Evolutionary conservation across 1,284 basidiomycete genomes (phyloP).

Genomic region (Paramarasmius palmivorus): DNA sequence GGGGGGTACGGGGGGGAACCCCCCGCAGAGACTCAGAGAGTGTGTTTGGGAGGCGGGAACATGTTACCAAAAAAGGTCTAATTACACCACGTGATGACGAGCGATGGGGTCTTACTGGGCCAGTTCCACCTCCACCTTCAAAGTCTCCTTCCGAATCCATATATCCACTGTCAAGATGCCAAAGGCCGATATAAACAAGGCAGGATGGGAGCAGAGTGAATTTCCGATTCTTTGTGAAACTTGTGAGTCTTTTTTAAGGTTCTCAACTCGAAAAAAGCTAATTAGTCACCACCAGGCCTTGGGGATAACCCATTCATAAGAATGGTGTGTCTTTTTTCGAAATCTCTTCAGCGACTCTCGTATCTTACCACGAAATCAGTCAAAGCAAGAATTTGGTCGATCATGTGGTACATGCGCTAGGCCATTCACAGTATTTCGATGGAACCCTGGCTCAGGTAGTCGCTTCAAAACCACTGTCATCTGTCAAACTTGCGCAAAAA

Average conservation of each 20-base stretch:
- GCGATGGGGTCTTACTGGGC: no score
- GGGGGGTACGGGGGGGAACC: no score
- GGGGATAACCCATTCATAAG: conserved; percentile 88
- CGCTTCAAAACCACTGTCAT: conserved; percentile 98
- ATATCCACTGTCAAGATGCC: conserved; percentile 42
- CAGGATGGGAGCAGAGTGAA: conserved; percentile 89
- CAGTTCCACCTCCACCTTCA: not conserved
- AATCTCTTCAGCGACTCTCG: conserved; percentile 2
- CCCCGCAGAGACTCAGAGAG: no score
- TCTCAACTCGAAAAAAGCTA: conserved; percentile 5
- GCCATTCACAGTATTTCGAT: conserved; percentile 96
- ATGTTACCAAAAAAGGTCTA: no score
- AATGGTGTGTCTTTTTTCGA: conserved; percentile 59
- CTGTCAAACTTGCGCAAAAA: conserved; percentile 98
- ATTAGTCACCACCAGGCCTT: conserved; percentile 54
- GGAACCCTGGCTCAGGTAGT: conserved; percentile 94
- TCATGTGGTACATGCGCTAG: conserved; percentile 96
- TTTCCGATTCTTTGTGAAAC: conserved; percentile 92
- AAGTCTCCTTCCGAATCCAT: not conserved
- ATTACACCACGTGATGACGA: no score
- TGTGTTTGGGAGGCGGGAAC: no score
- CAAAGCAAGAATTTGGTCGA: conserved; percentile 94
- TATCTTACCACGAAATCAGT: conserved; percentile 46
- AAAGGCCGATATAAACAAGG: conserved; percentile 87
- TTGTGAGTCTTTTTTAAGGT: conserved; percentile 52